phyloP scores from a whole-genome alignment of 164 flowering plant species.

The Akebia trifoliata region DNA sequence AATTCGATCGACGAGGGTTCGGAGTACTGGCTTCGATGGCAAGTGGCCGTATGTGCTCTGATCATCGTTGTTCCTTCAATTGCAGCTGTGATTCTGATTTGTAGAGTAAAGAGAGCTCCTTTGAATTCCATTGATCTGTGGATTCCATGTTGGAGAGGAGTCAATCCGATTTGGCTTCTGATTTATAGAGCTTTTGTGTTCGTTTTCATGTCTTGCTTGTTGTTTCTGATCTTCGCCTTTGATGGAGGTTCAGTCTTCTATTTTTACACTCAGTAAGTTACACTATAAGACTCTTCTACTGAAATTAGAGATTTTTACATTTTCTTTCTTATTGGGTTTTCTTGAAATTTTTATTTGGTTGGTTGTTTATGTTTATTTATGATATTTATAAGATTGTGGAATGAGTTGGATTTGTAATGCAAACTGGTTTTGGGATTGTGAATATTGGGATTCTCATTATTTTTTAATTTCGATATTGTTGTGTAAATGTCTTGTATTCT shows the following conservation, averaged over 20 bases:
- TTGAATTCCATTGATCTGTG: conserved; percentile 25
- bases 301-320: too few species aligned
- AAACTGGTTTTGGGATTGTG: too few species aligned
- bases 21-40: conserved; percentile 40
- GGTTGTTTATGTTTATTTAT: too few species aligned
- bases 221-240: conserved; percentile 15
- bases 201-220: conserved; percentile 18
- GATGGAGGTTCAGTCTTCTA: conserved; percentile 29
- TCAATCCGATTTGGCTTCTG: conserved; percentile 33
- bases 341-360: too few species aligned
- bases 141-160: conserved; percentile 32
- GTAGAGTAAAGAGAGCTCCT: conserved; percentile 19
- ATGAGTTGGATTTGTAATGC: too few species aligned
- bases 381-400: too few species aligned
- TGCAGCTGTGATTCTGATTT: conserved; percentile 14
- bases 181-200: conserved; percentile 29
- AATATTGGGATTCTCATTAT: too few species aligned
- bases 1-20: too few species aligned
- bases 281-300: not conserved
- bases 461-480: too few species aligned
- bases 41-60: conserved; percentile 32
- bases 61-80: conserved; percentile 25
- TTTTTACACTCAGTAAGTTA: conserved; percentile 37
- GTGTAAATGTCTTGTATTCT: too few species aligned
- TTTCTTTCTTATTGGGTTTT: not conserved